Conservation (phyloP, 2,329 filamentous ascomycete species). For the Malbranchea cinnamomea region DNA sequence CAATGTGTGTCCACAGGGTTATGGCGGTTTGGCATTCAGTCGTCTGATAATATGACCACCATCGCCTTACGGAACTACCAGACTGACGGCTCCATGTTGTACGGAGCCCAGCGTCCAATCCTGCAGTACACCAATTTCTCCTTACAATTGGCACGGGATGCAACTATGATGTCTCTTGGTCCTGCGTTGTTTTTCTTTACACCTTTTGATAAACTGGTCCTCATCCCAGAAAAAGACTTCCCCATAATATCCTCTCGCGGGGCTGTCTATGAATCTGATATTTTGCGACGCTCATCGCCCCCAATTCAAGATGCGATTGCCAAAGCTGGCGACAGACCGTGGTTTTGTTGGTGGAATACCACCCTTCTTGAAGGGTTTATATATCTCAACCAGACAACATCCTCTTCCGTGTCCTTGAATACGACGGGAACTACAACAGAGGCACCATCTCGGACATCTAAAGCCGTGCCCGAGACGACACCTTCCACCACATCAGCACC, state of each 20-base stretch:
- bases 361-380: slow-evolving; percentile 54
- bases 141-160: slow-evolving; percentile 42
- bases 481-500: slow-evolving; percentile 9
- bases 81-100: slow-evolving; percentile 32
- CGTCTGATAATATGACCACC: slow-evolving; percentile 14
- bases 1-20: slow-evolving; percentile 29
- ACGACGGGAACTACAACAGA: slow-evolving; percentile 11
- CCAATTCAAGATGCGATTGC: slow-evolving; percentile 24
- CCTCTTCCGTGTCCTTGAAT: background rate
- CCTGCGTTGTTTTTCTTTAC: slow-evolving; percentile 50
- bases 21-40: slow-evolving; percentile 9
- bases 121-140: slow-evolving; percentile 29
- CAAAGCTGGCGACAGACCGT: slow-evolving; percentile 44
- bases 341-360: slow-evolving; percentile 56
- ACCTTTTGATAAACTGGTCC: slow-evolving; percentile 49
- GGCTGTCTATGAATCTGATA: slow-evolving; percentile 11
- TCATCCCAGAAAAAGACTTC: slow-evolving; percentile 30
- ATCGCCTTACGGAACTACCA: slow-evolving; percentile 26
- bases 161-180: slow-evolving; percentile 39
- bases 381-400: slow-evolving; percentile 34
- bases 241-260: slow-evolving; percentile 9
- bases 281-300: slow-evolving; percentile 17
- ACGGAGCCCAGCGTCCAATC: slow-evolving; percentile 47
- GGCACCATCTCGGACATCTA: slow-evolving; percentile 8
- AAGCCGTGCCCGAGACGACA: no score